Conservation (phyloP, 1,139 yeast genomes). For the Scheffersomyces segobiensis region DNA sequence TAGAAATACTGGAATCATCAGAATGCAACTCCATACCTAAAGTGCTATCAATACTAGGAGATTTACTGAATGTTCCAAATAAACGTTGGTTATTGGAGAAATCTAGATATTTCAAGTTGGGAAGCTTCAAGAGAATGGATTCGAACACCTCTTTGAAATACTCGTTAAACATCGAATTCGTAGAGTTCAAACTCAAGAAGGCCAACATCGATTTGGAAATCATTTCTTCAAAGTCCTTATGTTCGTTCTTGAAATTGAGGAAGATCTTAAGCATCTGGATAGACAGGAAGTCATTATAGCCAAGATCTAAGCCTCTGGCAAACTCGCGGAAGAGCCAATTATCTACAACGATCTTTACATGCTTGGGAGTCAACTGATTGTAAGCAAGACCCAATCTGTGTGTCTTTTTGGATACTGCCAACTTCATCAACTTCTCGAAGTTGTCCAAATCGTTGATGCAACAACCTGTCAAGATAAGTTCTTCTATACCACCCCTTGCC, state of each 20-base stretch:
- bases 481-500: slow-evolving; percentile 72
- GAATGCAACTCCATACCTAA: not conserved
- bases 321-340: slow-evolving; percentile 37
- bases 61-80: slow-evolving; percentile 33
- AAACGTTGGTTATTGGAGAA: slow-evolving; percentile 63
- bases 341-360: slow-evolving; percentile 49
- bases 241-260: slow-evolving; percentile 19
- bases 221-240: slow-evolving; percentile 18
- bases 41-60: slow-evolving; percentile 2
- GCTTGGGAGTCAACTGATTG: slow-evolving; percentile 54
- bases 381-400: slow-evolving; percentile 67
- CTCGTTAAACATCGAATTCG: slow-evolving; percentile 40
- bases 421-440: slow-evolving; percentile 57
- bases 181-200: slow-evolving; percentile 53
- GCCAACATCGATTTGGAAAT: slow-evolving; percentile 29
- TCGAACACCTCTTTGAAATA: slow-evolving; percentile 35
- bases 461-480: slow-evolving; percentile 70
- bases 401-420: slow-evolving; percentile 55
- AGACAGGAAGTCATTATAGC: slow-evolving; percentile 64
- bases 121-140: slow-evolving; percentile 37
- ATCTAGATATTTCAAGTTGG: slow-evolving; percentile 63
- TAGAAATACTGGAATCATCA: not conserved
- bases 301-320: slow-evolving; percentile 64
- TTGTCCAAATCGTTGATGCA: slow-evolving; percentile 56
- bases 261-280: slow-evolving; percentile 26